Base-by-base conservation (phyloP, 768 basidiomycete species). In the Trametes villosa region DNA sequence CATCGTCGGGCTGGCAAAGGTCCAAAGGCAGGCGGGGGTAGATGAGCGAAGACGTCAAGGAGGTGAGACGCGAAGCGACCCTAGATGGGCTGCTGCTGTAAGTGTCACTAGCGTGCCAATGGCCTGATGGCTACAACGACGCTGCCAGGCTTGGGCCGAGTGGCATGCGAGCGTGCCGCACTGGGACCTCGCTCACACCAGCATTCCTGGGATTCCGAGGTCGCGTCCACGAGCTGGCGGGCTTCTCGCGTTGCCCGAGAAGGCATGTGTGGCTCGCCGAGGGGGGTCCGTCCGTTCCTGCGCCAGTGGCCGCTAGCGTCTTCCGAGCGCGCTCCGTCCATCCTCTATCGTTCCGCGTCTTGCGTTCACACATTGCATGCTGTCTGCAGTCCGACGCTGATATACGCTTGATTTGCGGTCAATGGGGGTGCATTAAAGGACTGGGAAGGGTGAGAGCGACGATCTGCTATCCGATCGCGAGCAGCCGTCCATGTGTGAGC, bases 391-490 rank as follows among this genome's bases (percentile, higher is more conserved):
- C 15, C 33, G 7, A 34, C 15, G 7, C 8, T 15, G 33, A 34
- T 17, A 41, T 5, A 20, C 9, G 18, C 11, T 22, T n/a, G 48
- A n/a, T 34, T 22, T 27, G n/a, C 22, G 18, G 22, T n/a, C n/a
- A 9, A 30, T 13, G 26, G 18, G 24, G 15, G 45, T 11, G 9
- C 12, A n/a, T 41, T 41, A 6, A 30, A 24, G 42, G 42, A 40
- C 45, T 46, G 42, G 31, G 11, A 34, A n/a, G n/a, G n/a, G n/a
- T n/a, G n/a, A n/a, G n/a, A n/a, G n/a, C n/a, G n/a, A n/a, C 29
- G 54, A 56, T 57, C 47, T n/a, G 55, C 55, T 41, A 57, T 57
- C 54, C 55, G 55, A 57, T 57, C 47, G 46, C 22, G 45, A 18
- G 45, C 40, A 24, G 22, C 12, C 13, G 27, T 8, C 15, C 45